phyloP scores from a whole-genome alignment of 345 rosid genomes.

The Syzygium oleosum region DNA sequence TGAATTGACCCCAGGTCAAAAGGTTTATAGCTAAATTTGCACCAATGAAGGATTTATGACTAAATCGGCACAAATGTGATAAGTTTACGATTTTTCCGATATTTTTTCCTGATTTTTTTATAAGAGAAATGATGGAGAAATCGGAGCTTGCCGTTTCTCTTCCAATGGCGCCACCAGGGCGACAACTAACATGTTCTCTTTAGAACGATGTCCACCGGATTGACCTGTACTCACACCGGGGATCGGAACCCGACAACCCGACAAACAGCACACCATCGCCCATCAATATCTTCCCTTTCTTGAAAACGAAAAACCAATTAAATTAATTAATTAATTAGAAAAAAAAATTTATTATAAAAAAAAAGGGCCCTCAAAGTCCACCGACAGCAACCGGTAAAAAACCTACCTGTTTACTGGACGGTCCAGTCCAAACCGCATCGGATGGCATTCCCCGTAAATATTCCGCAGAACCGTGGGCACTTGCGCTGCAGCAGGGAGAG shows the following conservation, averaged over 20 bases:
- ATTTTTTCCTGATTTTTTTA: neutral
- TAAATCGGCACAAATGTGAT: no score
- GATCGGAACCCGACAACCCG: conserved; percentile 29
- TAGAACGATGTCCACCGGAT: conserved; percentile 4
- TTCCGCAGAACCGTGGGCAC: neutral
- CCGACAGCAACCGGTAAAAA: conserved; percentile 35
- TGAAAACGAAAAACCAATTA: neutral
- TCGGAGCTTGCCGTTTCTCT: neutral
- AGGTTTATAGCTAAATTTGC: no score
- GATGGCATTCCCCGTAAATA: neutral
- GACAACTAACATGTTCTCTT: neutral
- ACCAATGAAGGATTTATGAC: no score
- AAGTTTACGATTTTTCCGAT: no score
- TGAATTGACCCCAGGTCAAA: no score
- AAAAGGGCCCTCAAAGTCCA: neutral
- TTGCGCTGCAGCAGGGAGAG: neutral
- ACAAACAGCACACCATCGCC: conserved; percentile 6
- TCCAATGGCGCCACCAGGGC: neutral
- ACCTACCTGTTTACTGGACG: neutral
- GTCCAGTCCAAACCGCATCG: neutral
- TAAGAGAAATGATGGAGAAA: neutral
- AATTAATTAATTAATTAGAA: no score
- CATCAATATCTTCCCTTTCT: neutral
- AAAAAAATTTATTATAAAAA: neutral
- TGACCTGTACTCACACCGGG: conserved; percentile 11